These are phyloP conservation scores for Alternaria gansuensis DNA, from an alignment of 2,329 filamentous ascomycete genomes.

Conservation along the genomic window DNA sequence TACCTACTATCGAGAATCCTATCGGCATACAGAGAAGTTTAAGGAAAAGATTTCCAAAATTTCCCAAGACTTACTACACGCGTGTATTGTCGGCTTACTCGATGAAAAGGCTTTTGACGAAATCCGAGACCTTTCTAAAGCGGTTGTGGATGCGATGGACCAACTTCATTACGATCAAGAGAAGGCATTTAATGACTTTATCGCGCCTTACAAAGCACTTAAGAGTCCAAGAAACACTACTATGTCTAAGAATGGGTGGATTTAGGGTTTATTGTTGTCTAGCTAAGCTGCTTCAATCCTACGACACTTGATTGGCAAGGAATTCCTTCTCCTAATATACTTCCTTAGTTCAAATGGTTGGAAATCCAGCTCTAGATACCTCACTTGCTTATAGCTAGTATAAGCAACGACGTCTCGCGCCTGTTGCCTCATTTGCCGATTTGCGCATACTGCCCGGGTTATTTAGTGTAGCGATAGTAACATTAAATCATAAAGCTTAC, in stretches of 20 bases:
- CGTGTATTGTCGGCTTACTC: constrained; percentile 23
- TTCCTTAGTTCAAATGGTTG: constrained; percentile 12
- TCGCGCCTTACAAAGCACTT: constrained; percentile 20
- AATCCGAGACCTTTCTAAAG: constrained; percentile 17
- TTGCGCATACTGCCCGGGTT: constrained; percentile 20
- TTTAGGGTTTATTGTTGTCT: constrained; percentile 8
- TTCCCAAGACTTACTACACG: constrained; percentile 23
- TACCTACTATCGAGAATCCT: constrained; percentile 27
- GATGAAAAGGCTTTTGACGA: constrained; percentile 16
- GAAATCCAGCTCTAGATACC: constrained; percentile 25
- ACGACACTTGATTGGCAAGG: constrained; percentile 14
- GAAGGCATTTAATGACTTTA: constrained; percentile 22
- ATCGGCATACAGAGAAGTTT: constrained; percentile 18
- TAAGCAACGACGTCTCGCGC: constrained; percentile 12
- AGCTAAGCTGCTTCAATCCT: constrained; percentile 13
- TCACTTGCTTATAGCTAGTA: constrained; percentile 18
- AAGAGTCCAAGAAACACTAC: constrained; percentile 10
- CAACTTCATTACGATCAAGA: constrained; percentile 8
- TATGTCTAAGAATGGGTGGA: constrained; percentile 14
- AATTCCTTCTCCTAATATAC: constrained; percentile 10
- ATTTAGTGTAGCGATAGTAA: constrained; percentile 11
- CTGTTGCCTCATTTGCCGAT: constrained; percentile 18
- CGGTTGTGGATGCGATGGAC: constrained; percentile 17
- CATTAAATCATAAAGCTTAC: constrained; percentile 21
- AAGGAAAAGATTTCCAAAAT: constrained; percentile 18